Evolutionary conservation across 352 stramenopile species (phyloP).

Genomic region (Phytophthora pini): DNA sequence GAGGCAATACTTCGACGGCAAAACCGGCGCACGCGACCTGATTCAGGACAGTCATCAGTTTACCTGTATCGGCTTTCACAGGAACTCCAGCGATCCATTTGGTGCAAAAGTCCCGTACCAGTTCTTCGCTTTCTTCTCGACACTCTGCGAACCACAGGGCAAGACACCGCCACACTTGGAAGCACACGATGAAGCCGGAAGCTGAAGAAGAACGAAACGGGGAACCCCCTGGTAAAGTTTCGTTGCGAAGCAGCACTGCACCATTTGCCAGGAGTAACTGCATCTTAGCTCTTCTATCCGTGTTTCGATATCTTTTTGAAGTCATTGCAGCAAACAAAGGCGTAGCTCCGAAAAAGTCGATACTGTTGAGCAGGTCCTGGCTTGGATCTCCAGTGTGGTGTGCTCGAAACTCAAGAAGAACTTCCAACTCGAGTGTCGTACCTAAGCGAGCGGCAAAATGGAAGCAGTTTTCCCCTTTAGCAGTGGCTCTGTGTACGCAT

Average conservation of each 20-base stretch:
- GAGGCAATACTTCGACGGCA: slow-evolving; percentile 7
- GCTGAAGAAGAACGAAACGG: background rate
- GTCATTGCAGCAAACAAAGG: slow-evolving; percentile 11
- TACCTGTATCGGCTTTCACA: background rate
- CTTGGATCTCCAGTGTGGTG: background rate
- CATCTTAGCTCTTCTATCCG: slow-evolving; percentile 20
- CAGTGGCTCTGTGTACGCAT: slow-evolving; percentile 1
- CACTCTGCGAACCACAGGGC: slow-evolving; percentile 15
- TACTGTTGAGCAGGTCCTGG: background rate
- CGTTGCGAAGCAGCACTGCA: slow-evolving; percentile 2
- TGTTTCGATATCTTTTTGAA: slow-evolving; percentile 4
- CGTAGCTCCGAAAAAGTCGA: slow-evolving; percentile 5
- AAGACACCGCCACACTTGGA: slow-evolving; percentile 7
- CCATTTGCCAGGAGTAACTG: slow-evolving; percentile 10
- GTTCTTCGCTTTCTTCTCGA: slow-evolving; percentile 4
- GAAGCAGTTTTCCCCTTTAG: slow-evolving; percentile 3
- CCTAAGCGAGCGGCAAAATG: slow-evolving; percentile 25
- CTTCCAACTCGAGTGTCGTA: slow-evolving; percentile 14
- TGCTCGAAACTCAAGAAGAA: slow-evolving; percentile 13
- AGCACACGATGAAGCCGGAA: slow-evolving; percentile 6
- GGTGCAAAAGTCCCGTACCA: slow-evolving; percentile 8
- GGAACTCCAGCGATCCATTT: slow-evolving; percentile 17
- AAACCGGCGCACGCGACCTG: slow-evolving; percentile 12
- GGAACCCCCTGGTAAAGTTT: slow-evolving; percentile 2
- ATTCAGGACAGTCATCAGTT: slow-evolving; percentile 1